These are phyloP conservation scores for Trichoderma koningiopsis DNA, from an alignment of 2,329 filamentous ascomycete species.

Conservation along the genomic window DNA sequence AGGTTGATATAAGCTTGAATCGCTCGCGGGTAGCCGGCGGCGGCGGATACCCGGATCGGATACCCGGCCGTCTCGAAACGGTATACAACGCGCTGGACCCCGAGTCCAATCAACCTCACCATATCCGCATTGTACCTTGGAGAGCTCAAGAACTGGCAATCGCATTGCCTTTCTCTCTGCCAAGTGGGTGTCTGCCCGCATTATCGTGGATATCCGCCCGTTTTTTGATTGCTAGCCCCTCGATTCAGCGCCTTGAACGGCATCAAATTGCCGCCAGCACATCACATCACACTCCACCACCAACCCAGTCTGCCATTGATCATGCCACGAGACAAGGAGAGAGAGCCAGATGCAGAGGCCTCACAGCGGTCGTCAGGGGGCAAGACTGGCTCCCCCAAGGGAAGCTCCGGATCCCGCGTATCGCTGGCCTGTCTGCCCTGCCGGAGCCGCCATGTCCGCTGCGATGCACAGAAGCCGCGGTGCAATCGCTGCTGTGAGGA, in stretches of 20 bases:
- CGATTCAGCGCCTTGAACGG: neutral
- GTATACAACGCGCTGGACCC: constrained; percentile 8
- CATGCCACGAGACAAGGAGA: neutral
- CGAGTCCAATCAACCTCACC: constrained; percentile 6
- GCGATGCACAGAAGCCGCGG: constrained; percentile 51
- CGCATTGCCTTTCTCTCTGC: neutral
- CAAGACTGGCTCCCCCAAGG: neutral
- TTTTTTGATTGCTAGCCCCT: neutral
- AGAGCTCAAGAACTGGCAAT: neutral
- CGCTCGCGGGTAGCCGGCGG: constrained; percentile 11
- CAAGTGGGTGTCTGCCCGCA: constrained; percentile 2
- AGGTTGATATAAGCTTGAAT: neutral
- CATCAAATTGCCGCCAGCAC: constrained; percentile 17
- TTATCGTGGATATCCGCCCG: constrained; percentile 14
- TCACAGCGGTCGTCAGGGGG: neutral
- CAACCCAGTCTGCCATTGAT: neutral
- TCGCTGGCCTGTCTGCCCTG: constrained; percentile 54
- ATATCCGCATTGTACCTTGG: neutral
- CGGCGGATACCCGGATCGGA: constrained; percentile 25
- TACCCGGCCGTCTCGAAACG: constrained; percentile 20
- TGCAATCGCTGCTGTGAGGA: constrained; percentile 49
- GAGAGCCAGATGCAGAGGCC: neutral
- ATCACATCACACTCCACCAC: neutral
- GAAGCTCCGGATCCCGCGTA: constrained; percentile 28
- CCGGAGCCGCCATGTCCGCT: constrained; percentile 54